Conservation (phyloP, 148 eudicot species). For the Selenicereus undatus region DNA sequence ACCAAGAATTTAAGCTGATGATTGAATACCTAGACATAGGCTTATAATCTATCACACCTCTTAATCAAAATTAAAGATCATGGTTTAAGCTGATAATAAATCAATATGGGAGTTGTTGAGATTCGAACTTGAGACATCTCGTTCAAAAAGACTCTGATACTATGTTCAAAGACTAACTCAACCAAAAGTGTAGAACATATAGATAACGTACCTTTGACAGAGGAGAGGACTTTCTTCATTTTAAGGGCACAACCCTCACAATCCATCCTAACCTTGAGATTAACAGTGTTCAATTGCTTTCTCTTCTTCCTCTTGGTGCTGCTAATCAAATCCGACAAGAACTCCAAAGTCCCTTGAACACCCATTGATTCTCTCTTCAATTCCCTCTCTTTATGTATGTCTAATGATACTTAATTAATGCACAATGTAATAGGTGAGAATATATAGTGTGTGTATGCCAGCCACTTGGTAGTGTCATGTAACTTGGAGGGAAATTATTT, state of each 20-base stretch:
- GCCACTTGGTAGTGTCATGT: not conserved
- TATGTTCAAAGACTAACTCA: too few species aligned
- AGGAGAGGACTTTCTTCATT: slow-evolving; percentile 59
- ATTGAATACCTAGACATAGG: too few species aligned
- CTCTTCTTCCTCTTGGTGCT: slow-evolving; percentile 41
- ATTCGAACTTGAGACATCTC: too few species aligned
- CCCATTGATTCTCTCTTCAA: slow-evolving; percentile 41
- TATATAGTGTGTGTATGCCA: not conserved
- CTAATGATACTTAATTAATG: not conserved
- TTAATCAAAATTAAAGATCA: too few species aligned
- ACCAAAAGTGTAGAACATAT: too few species aligned
- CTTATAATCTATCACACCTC: too few species aligned
- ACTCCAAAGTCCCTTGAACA: slow-evolving; percentile 62
- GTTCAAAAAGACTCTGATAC: too few species aligned
- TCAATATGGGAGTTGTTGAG: too few species aligned
- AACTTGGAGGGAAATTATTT: not conserved
- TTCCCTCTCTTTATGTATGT: too few species aligned
- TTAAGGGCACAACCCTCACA: slow-evolving; percentile 77
- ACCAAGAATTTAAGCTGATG: too few species aligned
- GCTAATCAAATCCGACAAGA: slow-evolving; percentile 49
- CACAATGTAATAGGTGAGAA: not conserved
- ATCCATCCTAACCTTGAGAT: slow-evolving; percentile 68
- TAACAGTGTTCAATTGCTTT: slow-evolving; percentile 49
- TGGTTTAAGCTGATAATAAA: too few species aligned
- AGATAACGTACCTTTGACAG: slow-evolving; percentile 49